These are phyloP conservation scores for Glycine tomentella DNA, from an alignment of 306 rosid species.

Conservation along the genomic window DNA sequence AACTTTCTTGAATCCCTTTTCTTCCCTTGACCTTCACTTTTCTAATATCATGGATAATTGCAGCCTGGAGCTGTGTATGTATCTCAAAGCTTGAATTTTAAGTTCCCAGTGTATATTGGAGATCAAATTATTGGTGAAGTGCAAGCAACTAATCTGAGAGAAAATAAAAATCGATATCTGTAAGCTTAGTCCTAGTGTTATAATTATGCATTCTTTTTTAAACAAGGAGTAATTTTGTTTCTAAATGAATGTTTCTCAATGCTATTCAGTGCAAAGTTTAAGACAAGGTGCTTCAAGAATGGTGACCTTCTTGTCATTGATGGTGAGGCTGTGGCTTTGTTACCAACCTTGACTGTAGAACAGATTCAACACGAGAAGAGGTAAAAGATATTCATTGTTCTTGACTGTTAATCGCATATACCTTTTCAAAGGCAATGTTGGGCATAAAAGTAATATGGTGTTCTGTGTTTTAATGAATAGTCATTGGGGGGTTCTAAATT, in stretches of 20 bases:
- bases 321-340: constrained; percentile 81
- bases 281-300: constrained; percentile 75
- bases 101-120: constrained; percentile 77
- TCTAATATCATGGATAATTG: not conserved
- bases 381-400: constrained; percentile 22
- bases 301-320: constrained; percentile 68
- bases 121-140: constrained; percentile 73
- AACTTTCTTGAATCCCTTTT: constrained; percentile 23
- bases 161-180: constrained; percentile 69
- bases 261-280: constrained; percentile 76
- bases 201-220: not conserved
- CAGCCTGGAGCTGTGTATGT: constrained; percentile 88
- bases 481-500: constrained; percentile 11
- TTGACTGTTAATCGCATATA: not conserved
- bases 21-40: too few relatives aligned
- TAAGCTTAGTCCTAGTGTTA: constrained; percentile 53
- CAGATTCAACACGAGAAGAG: constrained; percentile 24
- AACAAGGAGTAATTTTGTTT: constrained; percentile 10
- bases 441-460: not conserved
- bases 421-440: constrained; percentile 6
- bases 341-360: constrained; percentile 61
- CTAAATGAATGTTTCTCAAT: constrained; percentile 17
- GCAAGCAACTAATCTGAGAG: constrained; percentile 62
- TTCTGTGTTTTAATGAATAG: constrained; percentile 1
- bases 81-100: constrained; percentile 85